Percentiles rank a stretch among this genome's conserved stretches.
phyloP scores from a whole-genome alignment of 768 basidiomycete species.

The Tricholoma saponaceum region DNA sequence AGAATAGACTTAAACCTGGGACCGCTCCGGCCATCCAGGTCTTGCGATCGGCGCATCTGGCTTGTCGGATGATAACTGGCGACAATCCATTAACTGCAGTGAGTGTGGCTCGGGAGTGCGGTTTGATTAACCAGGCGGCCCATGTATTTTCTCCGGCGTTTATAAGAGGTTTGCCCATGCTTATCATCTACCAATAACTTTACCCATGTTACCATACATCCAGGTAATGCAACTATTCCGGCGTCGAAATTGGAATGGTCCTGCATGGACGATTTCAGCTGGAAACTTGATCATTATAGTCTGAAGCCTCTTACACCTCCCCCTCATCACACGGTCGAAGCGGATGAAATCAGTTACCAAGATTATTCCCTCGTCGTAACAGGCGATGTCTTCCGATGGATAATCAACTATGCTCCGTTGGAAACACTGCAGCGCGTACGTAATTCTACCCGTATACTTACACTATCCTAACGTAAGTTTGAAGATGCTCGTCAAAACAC shows the following conservation, averaged over 20 bases:
- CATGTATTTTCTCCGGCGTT: constrained; percentile 88
- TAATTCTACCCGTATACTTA: constrained; percentile 2
- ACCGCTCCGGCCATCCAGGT: constrained; percentile 89
- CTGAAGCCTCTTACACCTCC: constrained; percentile 76
- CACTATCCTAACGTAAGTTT: constrained; percentile 1
- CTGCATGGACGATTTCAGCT: constrained; percentile 81
- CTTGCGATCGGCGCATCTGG: constrained; percentile 83
- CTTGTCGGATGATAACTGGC: constrained; percentile 97
- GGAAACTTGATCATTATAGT: constrained; percentile 86
- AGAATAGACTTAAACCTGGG: constrained; percentile 93
- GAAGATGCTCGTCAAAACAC: constrained; percentile 96
- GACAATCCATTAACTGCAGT: constrained; percentile 97
- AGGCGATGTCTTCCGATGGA: constrained; percentile 97
- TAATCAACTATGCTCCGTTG: constrained; percentile 89
- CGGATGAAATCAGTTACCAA: constrained; percentile 68
- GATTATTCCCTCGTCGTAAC: constrained; percentile 92
- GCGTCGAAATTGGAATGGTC: constrained; percentile 80
- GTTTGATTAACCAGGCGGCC: constrained; percentile 80
- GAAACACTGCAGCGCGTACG: constrained; percentile 92
- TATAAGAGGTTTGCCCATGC: constrained; percentile 50
- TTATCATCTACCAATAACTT: not conserved
- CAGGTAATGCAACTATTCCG: constrained; percentile 52
- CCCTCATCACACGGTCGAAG: constrained; percentile 65
- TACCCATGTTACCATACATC: not conserved
- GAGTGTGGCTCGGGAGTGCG: constrained; percentile 94